These are phyloP conservation scores for Oenanthe javanica DNA, from an alignment of 140 eudicot species.

Conservation along the genomic window DNA sequence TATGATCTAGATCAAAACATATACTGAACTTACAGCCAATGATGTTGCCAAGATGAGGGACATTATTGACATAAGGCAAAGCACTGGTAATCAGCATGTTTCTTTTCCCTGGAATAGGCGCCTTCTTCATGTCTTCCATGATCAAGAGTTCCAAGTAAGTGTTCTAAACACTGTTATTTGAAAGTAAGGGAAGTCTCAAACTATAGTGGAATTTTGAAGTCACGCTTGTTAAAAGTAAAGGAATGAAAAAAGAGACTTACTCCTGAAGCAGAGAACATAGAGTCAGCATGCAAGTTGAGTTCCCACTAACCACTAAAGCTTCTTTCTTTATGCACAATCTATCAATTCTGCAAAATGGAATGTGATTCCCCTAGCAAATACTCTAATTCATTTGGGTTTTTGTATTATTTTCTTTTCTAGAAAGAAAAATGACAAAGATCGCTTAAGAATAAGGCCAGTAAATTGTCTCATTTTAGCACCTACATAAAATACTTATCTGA, in stretches of 20 bases:
- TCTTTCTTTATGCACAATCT: neutral
- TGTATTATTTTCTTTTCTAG: too few relatives aligned
- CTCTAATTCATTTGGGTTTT: neutral
- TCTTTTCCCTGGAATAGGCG: constrained; percentile 17
- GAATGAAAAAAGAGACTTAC: neutral
- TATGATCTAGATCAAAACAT: neutral
- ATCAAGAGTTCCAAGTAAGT: neutral
- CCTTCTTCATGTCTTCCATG: neutral
- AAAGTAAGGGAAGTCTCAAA: neutral
- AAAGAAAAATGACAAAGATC: neutral
- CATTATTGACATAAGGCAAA: constrained; percentile 24
- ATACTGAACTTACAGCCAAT: constrained; percentile 17
- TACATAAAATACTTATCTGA: too few relatives aligned
- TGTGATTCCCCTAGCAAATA: neutral
- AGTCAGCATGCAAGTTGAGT: neutral
- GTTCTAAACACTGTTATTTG: neutral
- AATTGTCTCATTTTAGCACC: neutral
- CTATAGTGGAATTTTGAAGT: neutral
- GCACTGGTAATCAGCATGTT: constrained; percentile 26
- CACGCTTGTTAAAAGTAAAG: neutral
- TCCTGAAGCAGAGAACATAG: neutral
- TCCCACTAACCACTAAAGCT: constrained; percentile 8
- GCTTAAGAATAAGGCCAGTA: neutral
- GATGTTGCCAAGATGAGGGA: constrained; percentile 24
- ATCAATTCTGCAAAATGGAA: neutral